Conservation (phyloP, 2,329 filamentous ascomycete species). For the Madurella mycetomatis region DNA sequence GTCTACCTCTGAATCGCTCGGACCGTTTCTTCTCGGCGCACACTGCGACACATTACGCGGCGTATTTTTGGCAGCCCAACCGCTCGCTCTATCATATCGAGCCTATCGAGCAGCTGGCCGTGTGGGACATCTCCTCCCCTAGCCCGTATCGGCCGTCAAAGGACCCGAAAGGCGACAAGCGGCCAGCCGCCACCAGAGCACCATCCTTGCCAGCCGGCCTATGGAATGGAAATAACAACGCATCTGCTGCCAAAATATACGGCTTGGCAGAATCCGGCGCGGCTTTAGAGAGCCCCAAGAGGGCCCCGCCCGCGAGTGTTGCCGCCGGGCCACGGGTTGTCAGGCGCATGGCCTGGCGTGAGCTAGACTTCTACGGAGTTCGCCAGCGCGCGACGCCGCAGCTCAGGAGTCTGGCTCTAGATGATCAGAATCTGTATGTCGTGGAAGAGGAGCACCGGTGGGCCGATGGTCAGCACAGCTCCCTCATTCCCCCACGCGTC, state of each 20-base stretch:
- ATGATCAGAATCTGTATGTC: constrained; percentile 49
- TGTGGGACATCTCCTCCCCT: constrained; percentile 55
- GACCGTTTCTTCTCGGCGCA: constrained; percentile 62
- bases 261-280: neutral
- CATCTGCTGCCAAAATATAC: neutral
- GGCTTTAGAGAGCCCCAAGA: neutral
- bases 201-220: constrained; percentile 20
- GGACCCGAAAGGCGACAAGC: constrained; percentile 41
- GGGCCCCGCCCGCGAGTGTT: constrained; percentile 5
- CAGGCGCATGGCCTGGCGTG: constrained; percentile 44
- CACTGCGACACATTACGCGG: constrained; percentile 54
- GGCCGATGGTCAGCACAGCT: constrained; percentile 43
- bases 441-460: constrained; percentile 53
- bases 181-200: constrained; percentile 26
- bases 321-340: constrained; percentile 40
- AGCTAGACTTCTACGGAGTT: constrained; percentile 50
- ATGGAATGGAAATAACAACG: constrained; percentile 15
- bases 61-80: constrained; percentile 59
- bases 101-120: constrained; percentile 52
- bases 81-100: constrained; percentile 52
- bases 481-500: constrained; percentile 36
- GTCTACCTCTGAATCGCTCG: constrained; percentile 48
- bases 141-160: constrained; percentile 47
- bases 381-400: constrained; percentile 48
- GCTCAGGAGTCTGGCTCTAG: constrained; percentile 48